A percentile compares a stretch with the other conserved stretches of the same genome.
Conservation (phyloP, 73 alveolate species). For the Paramecium bursaria region DNA sequence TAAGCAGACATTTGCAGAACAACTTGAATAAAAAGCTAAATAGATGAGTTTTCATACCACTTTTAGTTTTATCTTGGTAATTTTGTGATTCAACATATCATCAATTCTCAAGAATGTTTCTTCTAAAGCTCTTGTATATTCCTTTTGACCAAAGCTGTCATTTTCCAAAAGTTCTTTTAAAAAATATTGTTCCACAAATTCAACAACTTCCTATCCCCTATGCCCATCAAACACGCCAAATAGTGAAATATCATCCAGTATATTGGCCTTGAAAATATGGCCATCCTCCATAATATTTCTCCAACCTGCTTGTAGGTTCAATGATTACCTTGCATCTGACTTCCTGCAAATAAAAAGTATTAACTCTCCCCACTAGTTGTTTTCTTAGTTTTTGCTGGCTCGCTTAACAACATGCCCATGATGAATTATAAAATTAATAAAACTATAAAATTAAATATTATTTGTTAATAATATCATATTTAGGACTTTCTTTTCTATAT, state of each 20-base stretch:
- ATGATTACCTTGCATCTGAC: too few relatives aligned
- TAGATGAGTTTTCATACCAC: constrained; percentile 9
- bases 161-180: constrained; percentile 75
- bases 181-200: constrained; percentile 76
- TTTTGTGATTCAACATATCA: constrained; percentile 83
- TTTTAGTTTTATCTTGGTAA: constrained; percentile 44
- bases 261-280: constrained; percentile 74
- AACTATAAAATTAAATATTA: too few relatives aligned
- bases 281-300: constrained; percentile 92
- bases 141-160: constrained; percentile 77
- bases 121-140: constrained; percentile 83
- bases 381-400: too few relatives aligned
- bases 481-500: constrained; percentile 20
- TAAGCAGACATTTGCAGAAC: constrained; percentile 89
- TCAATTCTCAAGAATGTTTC: constrained; percentile 91
- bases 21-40: constrained; percentile 83
- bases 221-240: constrained; percentile 98
- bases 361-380: too few relatives aligned
- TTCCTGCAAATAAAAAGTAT: too few relatives aligned
- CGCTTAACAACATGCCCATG: too few relatives aligned
- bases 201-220: constrained; percentile 96
- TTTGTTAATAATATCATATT: too few relatives aligned
- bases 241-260: constrained; percentile 75
- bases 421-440: too few relatives aligned
- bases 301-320: too few relatives aligned